Evolutionary conservation across 305 asterid genomes (phyloP), one percentile per base, ranked within the genome.

Genomic region (Solanum aculeatissimum): DNA sequence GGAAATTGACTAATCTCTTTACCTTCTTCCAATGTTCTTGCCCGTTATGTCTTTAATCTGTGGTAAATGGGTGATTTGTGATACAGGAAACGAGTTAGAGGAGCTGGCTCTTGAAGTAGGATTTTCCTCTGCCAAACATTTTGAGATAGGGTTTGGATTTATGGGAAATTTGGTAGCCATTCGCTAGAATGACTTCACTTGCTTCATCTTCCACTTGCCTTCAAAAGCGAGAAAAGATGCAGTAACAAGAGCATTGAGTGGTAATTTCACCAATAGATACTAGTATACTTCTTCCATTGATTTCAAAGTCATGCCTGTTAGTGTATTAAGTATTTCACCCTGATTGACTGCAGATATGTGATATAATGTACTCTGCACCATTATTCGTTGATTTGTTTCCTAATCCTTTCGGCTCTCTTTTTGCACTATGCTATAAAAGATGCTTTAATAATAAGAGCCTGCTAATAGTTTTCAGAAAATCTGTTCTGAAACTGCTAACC

Each of bases 11-110:
- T 42, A 23, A 27, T n/a, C 16, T 51, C 53, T 65, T 11, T 42
- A 11, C 32, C 35, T 71, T 38, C 51, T 69, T n/a, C 79, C 16
- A 25, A 29, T 10, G 25, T 51, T 77, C 45, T 16, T 51, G 1
- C 47, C 16, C 51, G 19, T 51, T 77, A 12, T 29, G 47, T 49
- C 65, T 29, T 51, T 77, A 43, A 49, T 77, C 14, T 0, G 4
- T 51, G 40, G 23, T 13, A 13, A 79, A 13, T 81, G 49, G 27
- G 19, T 87, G 47, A 51, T 21, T 25, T 75, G 77, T 19, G 23
- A 84, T 89, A 88, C 92, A 94, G 97, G 99, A 86, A 82, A 89
- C 10, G 98, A 95, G 88, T 87, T 94, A 89, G 97, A 93, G 95
- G 89, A 91, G 91, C 91, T 92, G 79, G 97, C 96, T 81, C 80